Conservation (phyloP, 2,329 filamentous ascomycete genomes). For the Ophiocordyceps australis region DNA sequence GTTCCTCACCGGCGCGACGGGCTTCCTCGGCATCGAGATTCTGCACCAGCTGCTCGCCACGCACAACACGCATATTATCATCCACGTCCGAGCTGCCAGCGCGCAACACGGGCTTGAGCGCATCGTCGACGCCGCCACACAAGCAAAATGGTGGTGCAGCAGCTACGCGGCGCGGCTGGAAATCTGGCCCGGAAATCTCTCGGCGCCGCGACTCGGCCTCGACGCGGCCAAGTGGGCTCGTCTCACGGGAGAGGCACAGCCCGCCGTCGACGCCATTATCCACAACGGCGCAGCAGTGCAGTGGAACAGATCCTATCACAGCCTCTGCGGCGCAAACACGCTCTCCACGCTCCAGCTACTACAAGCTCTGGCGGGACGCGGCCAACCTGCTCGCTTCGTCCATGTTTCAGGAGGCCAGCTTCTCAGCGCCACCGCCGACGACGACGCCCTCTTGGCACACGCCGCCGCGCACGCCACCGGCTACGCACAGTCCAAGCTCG, state of each 20-base stretch:
- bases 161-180: background rate
- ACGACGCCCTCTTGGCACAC: background rate
- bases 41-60: conserved; percentile 1
- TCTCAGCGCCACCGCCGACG: background rate
- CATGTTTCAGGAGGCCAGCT: conserved; percentile 1
- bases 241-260: background rate
- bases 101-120: background rate
- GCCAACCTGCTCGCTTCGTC: background rate
- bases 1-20: conserved; percentile 1
- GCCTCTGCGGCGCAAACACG: background rate
- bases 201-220: background rate
- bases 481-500: conserved; percentile 1
- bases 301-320: conserved; percentile 1
- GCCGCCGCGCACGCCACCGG: background rate
- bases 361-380: background rate
- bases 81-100: background rate
- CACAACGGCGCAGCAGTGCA: conserved; percentile 1
- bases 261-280: conserved; percentile 1
- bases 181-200: conserved; percentile 1
- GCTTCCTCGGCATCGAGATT: conserved; percentile 2
- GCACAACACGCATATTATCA: background rate
- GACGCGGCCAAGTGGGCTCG: background rate
- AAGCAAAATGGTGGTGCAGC: conserved; percentile 1
- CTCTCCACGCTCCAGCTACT: conserved; percentile 1
- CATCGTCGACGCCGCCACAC: background rate